A percentile compares a stretch with the other conserved stretches of the same genome.
Conservation (phyloP, 148 eudicot species). For the Spergularia bocconei region DNA sequence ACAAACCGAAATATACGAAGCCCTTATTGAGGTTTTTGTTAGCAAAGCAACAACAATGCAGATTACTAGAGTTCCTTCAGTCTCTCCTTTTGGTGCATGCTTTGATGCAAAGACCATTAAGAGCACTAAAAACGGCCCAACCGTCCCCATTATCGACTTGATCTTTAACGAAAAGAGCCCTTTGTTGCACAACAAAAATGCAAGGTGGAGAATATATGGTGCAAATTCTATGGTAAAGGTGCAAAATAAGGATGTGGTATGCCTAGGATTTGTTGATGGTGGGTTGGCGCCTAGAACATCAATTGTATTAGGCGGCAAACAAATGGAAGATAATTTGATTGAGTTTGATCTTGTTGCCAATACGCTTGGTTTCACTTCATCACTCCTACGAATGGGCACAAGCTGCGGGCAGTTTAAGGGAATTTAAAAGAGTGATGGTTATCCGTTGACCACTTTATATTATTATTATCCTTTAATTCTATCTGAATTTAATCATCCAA, state of each 20-base stretch:
- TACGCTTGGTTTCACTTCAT: slow-evolving; percentile 38
- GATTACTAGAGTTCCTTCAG: slow-evolving; percentile 32
- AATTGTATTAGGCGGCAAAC: slow-evolving; percentile 52
- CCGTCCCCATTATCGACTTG: slow-evolving; percentile 45
- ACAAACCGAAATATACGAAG: slow-evolving; percentile 38
- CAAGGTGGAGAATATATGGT: slow-evolving; percentile 50
- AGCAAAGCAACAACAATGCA: slow-evolving; percentile 35
- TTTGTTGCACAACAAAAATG: slow-evolving; percentile 31
- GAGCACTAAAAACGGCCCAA: slow-evolving; percentile 28
- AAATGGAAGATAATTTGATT: slow-evolving; percentile 51
- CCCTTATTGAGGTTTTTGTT: slow-evolving; percentile 35
- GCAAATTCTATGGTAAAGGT: slow-evolving; percentile 44
- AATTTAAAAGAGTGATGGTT: not conserved
- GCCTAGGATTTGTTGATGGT: slow-evolving; percentile 53
- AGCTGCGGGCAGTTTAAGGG: slow-evolving; percentile 44
- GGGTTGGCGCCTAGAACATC: slow-evolving; percentile 28
- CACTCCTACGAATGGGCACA: slow-evolving; percentile 33
- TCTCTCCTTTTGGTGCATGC: slow-evolving; percentile 51
- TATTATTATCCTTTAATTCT: no score
- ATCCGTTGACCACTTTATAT: no score
- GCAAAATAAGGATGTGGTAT: slow-evolving; percentile 23
- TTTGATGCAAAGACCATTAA: slow-evolving; percentile 28
- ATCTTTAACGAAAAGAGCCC: slow-evolving; percentile 30
- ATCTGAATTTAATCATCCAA: no score
- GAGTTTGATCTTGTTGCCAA: slow-evolving; percentile 38